These are phyloP conservation scores for Asclepias syriaca DNA, from an alignment of 257 asterid genomes.

Conservation along the genomic window DNA sequence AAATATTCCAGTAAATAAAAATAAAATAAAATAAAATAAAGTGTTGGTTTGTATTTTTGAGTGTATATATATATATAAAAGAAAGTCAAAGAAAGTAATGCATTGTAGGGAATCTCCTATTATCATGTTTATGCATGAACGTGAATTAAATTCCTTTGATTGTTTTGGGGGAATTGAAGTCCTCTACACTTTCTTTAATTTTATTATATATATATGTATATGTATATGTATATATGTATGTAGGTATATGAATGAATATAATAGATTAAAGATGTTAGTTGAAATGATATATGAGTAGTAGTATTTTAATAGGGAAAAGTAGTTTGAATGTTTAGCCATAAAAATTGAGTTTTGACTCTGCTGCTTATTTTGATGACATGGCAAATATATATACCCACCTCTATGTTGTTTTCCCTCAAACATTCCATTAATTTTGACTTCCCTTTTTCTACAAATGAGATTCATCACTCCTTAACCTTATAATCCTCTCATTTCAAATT, in stretches of 20 bases:
- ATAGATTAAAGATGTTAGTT: background rate
- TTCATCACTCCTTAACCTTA: too few species aligned
- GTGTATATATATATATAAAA: too few species aligned
- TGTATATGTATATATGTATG: too few species aligned
- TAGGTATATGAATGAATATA: too few species aligned
- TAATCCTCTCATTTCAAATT: too few species aligned
- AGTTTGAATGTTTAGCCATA: background rate
- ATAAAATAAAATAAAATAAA: too few species aligned
- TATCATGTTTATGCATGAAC: background rate
- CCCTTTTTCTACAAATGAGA: too few species aligned
- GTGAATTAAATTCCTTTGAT: background rate
- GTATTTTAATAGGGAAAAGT: background rate
- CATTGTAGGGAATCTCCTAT: background rate
- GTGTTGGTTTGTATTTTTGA: too few species aligned
- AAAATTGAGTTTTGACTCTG: background rate
- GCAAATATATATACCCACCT: background rate
- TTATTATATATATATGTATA: too few species aligned
- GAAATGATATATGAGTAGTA: background rate
- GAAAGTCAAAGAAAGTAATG: background rate
- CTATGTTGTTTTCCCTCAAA: background rate
- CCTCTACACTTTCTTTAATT: too few species aligned
- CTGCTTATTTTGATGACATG: background rate
- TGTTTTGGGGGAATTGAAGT: background rate
- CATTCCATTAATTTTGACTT: constrained; percentile 8
- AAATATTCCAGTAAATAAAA: too few species aligned